Base-by-base conservation (phyloP, 73 alveolate genomes). In the Paramecium octaurelia region DNA sequence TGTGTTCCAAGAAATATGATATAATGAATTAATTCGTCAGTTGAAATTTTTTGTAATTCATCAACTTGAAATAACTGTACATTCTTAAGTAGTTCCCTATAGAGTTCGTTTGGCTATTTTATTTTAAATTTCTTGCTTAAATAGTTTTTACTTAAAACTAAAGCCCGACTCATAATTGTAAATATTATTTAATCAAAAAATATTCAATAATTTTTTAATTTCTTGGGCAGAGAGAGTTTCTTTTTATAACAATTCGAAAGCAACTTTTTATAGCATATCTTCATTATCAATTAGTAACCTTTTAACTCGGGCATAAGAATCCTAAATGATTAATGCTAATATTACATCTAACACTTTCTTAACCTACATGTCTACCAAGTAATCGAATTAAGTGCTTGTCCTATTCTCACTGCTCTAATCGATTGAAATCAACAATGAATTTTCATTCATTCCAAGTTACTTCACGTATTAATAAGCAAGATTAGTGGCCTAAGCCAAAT, bases 81-180 rank as follows among this genome's bases (percentile, higher is more conserved):
- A 21, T 58, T 84, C 75, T 24, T 42, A 57, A 36, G 93, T 68
- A 58, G 94, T 91, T 58, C 85, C 93, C 3, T 54, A 73, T 46
- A 96, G 44, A 64, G 94, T 95, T 31, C 90, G 58, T 3, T 95
- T 92, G 80, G 95, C 85, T 38, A 97, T 97, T 57, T 94, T 93
- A 73, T 94, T 80, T 91, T 98, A 91, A 6, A 98, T 98, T 43
- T 96, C 93, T 57, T 64, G 50, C 42, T 64, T 27, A 64, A 24
- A 48, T 64, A 64, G 92, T 93, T 93, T 97, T 98, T 31, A 99
- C 98, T 23, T 88, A 88, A 8, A 98, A 97, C 0, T 96, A 94
- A 86, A 68, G 96, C 38, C 95, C 88, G 43, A 87, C 92, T 95
- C 84, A 64, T 64, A 97, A 97, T 42, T 98, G 43, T 44, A 98